Percentiles rank a stretch among this genome's conserved stretches.
These are phyloP conservation scores for Colletotrichum tofieldiae DNA, from an alignment of 2,329 filamentous ascomycete species.

Conservation along the genomic window DNA sequence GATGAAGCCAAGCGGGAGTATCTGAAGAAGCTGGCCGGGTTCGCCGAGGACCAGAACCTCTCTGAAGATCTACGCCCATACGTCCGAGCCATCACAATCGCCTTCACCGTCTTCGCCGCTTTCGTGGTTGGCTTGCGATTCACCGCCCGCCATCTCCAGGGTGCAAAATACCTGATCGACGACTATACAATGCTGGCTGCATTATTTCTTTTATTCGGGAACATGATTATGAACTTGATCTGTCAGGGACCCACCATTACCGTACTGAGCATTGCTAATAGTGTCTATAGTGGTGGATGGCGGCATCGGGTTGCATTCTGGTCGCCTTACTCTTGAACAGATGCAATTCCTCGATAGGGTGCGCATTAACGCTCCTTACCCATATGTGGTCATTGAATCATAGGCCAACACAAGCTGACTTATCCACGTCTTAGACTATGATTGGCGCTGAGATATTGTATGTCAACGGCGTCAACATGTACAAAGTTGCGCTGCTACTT, in stretches of 20 bases:
- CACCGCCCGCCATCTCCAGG: constrained; percentile 34
- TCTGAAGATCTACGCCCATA: constrained; percentile 30
- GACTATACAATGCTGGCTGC: constrained; percentile 38
- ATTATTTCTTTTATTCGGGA: constrained; percentile 24
- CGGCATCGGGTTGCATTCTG: constrained; percentile 35
- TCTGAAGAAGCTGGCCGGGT: constrained; percentile 34
- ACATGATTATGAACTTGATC: constrained; percentile 39
- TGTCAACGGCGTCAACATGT: constrained; percentile 41
- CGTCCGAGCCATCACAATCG: constrained; percentile 36
- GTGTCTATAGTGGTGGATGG: constrained; percentile 18
- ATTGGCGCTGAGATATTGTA: constrained; percentile 39
- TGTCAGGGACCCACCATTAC: neutral
- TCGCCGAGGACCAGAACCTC: constrained; percentile 32
- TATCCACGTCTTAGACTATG: constrained; percentile 16
- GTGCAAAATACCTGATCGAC: constrained; percentile 33
- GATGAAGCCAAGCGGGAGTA: constrained; percentile 32
- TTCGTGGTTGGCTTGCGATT: constrained; percentile 35
- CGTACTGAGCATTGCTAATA: neutral
- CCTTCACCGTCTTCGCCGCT: constrained; percentile 35
- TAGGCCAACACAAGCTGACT: neutral
- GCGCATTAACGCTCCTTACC: neutral
- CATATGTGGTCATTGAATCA: too few relatives aligned
- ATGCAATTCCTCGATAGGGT: constrained; percentile 35
- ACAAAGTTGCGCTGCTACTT: constrained; percentile 58
- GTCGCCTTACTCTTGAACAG: constrained; percentile 29